Evolutionary conservation across 306 rosid genomes (phyloP).

Genomic region (Clitoria ternatea): DNA sequence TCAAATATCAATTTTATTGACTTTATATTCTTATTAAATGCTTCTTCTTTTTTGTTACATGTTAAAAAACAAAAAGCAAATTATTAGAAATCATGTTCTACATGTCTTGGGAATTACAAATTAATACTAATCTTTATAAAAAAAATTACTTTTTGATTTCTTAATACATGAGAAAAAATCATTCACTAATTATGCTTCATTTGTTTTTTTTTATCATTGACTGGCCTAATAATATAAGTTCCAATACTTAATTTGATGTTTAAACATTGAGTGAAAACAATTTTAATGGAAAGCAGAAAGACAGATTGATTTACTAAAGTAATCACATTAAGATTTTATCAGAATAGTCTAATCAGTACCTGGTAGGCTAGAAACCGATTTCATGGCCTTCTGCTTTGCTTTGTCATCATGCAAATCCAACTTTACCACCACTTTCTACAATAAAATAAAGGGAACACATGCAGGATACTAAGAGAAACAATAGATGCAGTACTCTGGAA

Average conservation of each 20-base stretch:
- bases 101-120: too few relatives aligned
- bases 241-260: not conserved
- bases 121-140: too few relatives aligned
- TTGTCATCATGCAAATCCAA: conserved; percentile 65
- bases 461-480: not conserved
- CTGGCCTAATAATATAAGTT: not conserved
- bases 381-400: conserved; percentile 75
- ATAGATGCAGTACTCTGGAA: not conserved
- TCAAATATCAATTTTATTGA: too few relatives aligned
- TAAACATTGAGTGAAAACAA: not conserved
- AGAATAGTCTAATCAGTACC: conserved; percentile 32
- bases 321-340: not conserved
- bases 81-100: too few relatives aligned
- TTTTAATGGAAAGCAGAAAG: not conserved
- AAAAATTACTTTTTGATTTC: too few relatives aligned
- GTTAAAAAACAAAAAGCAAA: too few relatives aligned
- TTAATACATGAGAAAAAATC: too few relatives aligned
- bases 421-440: conserved; percentile 78
- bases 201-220: not conserved
- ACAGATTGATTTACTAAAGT: not conserved
- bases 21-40: too few relatives aligned
- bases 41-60: too few relatives aligned
- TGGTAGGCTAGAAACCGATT: conserved; percentile 48
- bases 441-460: not conserved
- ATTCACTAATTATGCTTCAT: too few relatives aligned